Evolutionary conservation across 192 early-diverging fungal genomes (phyloP).

Genomic region (Entomortierella chlamydospora): DNA sequence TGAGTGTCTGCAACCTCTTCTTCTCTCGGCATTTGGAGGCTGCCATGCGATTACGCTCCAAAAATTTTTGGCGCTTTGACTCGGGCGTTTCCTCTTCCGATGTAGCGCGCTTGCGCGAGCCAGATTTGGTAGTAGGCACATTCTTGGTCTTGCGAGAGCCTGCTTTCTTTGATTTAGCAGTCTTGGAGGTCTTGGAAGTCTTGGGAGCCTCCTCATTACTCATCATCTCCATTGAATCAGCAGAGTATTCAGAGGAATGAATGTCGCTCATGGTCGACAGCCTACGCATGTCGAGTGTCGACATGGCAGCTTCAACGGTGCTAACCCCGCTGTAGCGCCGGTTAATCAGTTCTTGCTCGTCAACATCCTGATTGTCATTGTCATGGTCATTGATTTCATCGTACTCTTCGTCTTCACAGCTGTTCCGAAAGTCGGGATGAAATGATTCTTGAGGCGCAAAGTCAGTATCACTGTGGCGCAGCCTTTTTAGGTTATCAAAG

Average conservation of each 20-base stretch:
- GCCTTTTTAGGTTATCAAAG: neutral
- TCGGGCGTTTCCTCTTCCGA: slow-evolving; percentile 31
- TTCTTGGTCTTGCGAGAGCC: slow-evolving; percentile 10
- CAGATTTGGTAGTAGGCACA: slow-evolving; percentile 1
- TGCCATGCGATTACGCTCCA: slow-evolving; percentile 56
- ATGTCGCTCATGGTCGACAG: slow-evolving; percentile 8
- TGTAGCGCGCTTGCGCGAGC: slow-evolving; percentile 17
- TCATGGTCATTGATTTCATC: neutral
- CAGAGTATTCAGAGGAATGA: neutral
- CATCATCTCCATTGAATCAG: neutral
- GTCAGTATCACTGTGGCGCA: neutral
- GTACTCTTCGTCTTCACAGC: neutral
- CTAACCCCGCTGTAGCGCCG: neutral
- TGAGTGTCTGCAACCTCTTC: slow-evolving; percentile 46
- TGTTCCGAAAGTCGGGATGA: neutral
- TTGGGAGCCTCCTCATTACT: too few species aligned
- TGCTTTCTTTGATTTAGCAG: slow-evolving; percentile 8
- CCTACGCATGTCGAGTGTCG: slow-evolving; percentile 15
- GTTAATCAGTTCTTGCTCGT: neutral
- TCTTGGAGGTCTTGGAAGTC: slow-evolving; percentile 6
- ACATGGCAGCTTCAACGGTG: slow-evolving; percentile 3
- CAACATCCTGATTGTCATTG: slow-evolving; percentile 1
- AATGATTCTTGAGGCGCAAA: neutral
- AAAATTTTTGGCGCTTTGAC: slow-evolving; percentile 46
- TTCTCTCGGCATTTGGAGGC: slow-evolving; percentile 49